phyloP scores from a whole-genome alignment of 192 early-diverging fungal species.

The Mortierella antarctica region DNA sequence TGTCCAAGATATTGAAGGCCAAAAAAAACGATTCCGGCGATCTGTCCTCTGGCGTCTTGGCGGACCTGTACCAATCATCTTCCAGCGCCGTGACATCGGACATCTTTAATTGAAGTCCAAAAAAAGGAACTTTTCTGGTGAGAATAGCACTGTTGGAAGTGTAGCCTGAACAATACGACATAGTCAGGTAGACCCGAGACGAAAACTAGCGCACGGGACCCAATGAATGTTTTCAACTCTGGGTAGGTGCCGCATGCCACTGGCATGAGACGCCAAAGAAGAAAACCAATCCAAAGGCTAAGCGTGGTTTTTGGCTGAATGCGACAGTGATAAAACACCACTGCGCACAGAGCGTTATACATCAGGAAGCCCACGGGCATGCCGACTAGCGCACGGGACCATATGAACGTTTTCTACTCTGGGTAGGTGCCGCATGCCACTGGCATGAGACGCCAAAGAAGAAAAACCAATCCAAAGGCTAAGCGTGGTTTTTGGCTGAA shows the following conservation, averaged over 20 bases:
- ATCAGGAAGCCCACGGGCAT: no score
- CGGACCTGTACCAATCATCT: slow-evolving; percentile 9
- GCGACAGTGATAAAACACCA: slow-evolving; percentile 38
- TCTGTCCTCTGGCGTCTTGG: slow-evolving; percentile 7
- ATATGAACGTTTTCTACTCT: slow-evolving; percentile 27
- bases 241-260: slow-evolving; percentile 21
- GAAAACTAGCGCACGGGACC: slow-evolving; percentile 25
- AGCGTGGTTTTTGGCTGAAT: slow-evolving; percentile 38
- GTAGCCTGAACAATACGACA: not conserved
- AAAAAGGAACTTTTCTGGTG: slow-evolving; percentile 12
- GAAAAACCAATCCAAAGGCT: slow-evolving; percentile 37
- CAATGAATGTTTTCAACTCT: slow-evolving; percentile 25
- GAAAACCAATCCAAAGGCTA: slow-evolving; percentile 36
- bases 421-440: slow-evolving; percentile 21
- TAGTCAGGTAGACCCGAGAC: slow-evolving; percentile 19
- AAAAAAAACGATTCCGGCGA: slow-evolving; percentile 26
- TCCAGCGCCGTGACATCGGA: slow-evolving; percentile 4
- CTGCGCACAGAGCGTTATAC: slow-evolving; percentile 33
- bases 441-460: slow-evolving; percentile 38
- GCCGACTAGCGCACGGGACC: slow-evolving; percentile 27
- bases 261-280: slow-evolving; percentile 38
- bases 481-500: slow-evolving; percentile 36
- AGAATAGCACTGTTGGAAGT: not conserved
- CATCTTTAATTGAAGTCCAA: slow-evolving; percentile 15
- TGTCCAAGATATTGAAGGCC: slow-evolving; percentile 21